Evolutionary conservation across 305 asterid genomes (phyloP).

Genomic region (Fraxinus velutina): DNA sequence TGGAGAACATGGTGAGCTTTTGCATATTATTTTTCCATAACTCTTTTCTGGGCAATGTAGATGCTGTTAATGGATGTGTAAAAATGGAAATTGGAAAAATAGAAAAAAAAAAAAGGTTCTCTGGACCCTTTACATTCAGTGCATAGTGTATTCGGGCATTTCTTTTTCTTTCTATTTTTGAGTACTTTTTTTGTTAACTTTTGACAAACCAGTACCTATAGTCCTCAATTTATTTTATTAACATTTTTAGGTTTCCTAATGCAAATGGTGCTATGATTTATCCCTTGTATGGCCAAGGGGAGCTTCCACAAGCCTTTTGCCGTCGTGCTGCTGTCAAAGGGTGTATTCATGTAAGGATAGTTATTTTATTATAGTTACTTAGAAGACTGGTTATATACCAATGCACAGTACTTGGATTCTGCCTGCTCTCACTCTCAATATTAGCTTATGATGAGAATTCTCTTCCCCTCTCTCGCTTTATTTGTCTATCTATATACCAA

Average conservation of each 20-base stretch:
- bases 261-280: constrained; percentile 90
- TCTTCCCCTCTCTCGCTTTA: not conserved
- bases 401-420: constrained; percentile 15
- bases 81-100: not conserved
- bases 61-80: not conserved
- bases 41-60: not conserved
- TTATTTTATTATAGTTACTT: constrained; percentile 16
- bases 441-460: not conserved
- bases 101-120: not conserved
- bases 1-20: not conserved
- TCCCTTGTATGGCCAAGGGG: constrained; percentile 94
- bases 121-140: not conserved
- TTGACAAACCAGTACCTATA: not conserved
- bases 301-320: constrained; percentile 89
- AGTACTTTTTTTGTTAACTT: not conserved
- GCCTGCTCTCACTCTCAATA: constrained; percentile 12
- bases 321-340: constrained; percentile 99
- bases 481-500: not conserved
- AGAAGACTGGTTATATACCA: constrained; percentile 10
- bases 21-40: not conserved
- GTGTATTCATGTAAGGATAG: constrained; percentile 60
- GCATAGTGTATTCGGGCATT: not conserved
- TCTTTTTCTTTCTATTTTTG: not conserved
- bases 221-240: not conserved
- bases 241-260: constrained; percentile 61